A percentile compares a stretch with the other conserved stretches of the same genome.
phyloP scores from a whole-genome alignment of 768 basidiomycete species.

The Trametes cingulata region DNA sequence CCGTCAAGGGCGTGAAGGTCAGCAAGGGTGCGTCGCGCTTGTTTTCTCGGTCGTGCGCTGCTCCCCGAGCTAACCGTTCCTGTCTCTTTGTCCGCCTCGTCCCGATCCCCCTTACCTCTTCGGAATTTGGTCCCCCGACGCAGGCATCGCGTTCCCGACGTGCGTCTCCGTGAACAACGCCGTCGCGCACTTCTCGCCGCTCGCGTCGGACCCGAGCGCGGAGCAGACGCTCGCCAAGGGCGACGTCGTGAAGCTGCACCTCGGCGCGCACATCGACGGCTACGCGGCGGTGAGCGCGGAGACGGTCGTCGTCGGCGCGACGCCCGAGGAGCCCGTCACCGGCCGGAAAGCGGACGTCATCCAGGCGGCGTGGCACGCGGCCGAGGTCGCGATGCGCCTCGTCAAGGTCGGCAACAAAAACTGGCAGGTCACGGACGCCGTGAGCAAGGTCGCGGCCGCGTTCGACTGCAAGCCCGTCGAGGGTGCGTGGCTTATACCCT shows the following conservation, averaged over 20 bases:
- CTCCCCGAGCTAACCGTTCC: neutral
- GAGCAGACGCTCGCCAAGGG: constrained; percentile 70
- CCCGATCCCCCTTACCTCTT: neutral
- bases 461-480: constrained; percentile 94
- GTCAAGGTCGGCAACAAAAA: constrained; percentile 94
- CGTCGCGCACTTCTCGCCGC: constrained; percentile 96
- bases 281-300: constrained; percentile 94
- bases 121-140: neutral
- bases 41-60: too few species aligned
- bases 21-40: constrained; percentile 65
- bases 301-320: constrained; percentile 87
- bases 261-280: constrained; percentile 98
- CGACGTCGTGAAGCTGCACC: constrained; percentile 94
- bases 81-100: neutral
- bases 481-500: constrained; percentile 47
- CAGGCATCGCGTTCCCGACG: constrained; percentile 94
- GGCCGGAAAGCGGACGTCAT: constrained; percentile 89
- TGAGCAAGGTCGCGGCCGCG: constrained; percentile 66
- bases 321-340: constrained; percentile 69
- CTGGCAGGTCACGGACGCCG: constrained; percentile 90
- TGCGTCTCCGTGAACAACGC: constrained; percentile 92
- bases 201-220: constrained; percentile 79
- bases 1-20: constrained; percentile 85
- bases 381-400: constrained; percentile 88
- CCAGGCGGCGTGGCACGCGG: constrained; percentile 91